Percentiles rank a stretch among this genome's conserved stretches.
Evolutionary conservation across 2,329 filamentous ascomycete genomes (phyloP).

Genomic region (Fusarium sterilihyphosum): DNA sequence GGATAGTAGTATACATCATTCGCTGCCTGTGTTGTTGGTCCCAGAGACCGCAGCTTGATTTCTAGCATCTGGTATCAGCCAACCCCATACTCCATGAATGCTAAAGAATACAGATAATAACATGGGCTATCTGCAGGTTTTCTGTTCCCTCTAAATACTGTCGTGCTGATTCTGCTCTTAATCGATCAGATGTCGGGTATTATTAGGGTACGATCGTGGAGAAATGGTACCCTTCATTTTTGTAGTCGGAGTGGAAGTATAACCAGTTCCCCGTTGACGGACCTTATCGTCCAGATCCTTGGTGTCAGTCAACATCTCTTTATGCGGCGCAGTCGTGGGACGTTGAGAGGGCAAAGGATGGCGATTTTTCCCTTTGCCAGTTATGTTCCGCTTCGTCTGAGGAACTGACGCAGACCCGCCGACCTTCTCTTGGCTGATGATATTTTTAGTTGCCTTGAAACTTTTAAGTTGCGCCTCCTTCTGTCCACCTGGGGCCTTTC

Average conservation of each 20-base stretch:
- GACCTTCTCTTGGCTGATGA: slow-evolving; percentile 19
- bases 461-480: slow-evolving; percentile 54
- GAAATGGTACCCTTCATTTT: slow-evolving; percentile 53
- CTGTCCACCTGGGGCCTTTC: slow-evolving; percentile 49
- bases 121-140: background rate
- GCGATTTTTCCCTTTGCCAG: slow-evolving; percentile 1
- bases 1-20: slow-evolving; percentile 19
- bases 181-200: slow-evolving; percentile 53
- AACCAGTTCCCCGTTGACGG: background rate
- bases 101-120: slow-evolving; percentile 25
- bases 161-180: background rate
- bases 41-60: slow-evolving; percentile 11
- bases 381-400: slow-evolving; percentile 1
- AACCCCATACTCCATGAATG: slow-evolving; percentile 30
- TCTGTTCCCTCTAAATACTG: background rate
- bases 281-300: background rate
- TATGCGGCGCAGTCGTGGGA: slow-evolving; percentile 5
- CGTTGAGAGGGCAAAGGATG: slow-evolving; percentile 40
- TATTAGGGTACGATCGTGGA: slow-evolving; percentile 53
- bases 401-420: slow-evolving; percentile 26
- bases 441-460: slow-evolving; percentile 40
- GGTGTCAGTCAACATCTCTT: background rate
- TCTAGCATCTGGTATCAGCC: slow-evolving; percentile 18
- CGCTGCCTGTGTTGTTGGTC: slow-evolving; percentile 6
- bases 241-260: slow-evolving; percentile 35